Base-by-base conservation (phyloP, 192 early-diverging fungal species). In the Geranomyces variabilis region DNA sequence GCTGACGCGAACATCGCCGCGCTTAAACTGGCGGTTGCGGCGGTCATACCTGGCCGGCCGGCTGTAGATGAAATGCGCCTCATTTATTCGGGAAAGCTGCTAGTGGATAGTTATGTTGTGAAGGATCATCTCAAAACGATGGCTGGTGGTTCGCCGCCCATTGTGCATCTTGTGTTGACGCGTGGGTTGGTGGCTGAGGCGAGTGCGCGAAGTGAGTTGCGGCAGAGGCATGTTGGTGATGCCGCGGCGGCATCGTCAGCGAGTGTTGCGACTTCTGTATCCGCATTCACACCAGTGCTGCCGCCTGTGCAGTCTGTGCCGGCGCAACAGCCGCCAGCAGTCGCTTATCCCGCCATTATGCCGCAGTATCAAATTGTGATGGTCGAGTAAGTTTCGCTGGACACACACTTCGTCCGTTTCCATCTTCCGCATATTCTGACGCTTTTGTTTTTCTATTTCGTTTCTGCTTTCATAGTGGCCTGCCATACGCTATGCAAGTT, bases 401-500 rank as follows among this genome's bases (percentile, higher is more conserved):
- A 13, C 12, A 10, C 19, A 10, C 46, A 10, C 46, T 53, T n/a
- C 24, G 51, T 53, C 7, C 3, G 26, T 44, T 47, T 46, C 17
- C 1, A 49, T 5, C 0, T 30, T 10, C n/a, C n/a, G 21, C 51
- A 41, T 22, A 14, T 24, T 30, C 51, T 56, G 9, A 55, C 47
- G 19, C 3, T 21, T 47, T n/a, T n/a, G n/a, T n/a, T 34, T 30
- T 41, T 53, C 24, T 53, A 15, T 17, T 53, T 4, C 51, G n/a
- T n/a, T n/a, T n/a, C 36, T 47, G 31, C 17, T 21, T 47, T 67
- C 19, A n/a, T 41, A 77, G 75, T 45, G 75, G 75, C 19, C n/a
- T 77, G 10, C 75, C 70, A 14, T 77, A 77, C 43, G 75, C 75
- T 57, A 57, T 77, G 49, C 70, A 77, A 14, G 26, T 43, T 12